phyloP scores from a whole-genome alignment of 805 yeast species.

The Kurtzmaniella fragi region DNA sequence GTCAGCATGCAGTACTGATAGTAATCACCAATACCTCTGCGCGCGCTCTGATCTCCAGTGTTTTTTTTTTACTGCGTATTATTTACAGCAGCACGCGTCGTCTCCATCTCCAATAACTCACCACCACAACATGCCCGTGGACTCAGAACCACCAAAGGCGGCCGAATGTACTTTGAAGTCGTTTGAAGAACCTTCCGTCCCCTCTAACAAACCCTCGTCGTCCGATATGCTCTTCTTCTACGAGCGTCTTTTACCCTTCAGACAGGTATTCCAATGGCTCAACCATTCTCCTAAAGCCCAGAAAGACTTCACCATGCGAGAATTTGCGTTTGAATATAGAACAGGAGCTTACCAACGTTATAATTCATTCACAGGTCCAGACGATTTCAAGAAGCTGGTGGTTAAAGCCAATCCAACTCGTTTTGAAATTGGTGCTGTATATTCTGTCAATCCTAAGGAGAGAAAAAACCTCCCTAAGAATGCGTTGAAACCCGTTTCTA shows the following conservation, averaged over 20 bases:
- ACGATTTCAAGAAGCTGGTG: constrained; percentile 77
- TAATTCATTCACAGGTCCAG: constrained; percentile 61
- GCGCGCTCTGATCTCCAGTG: too few species aligned
- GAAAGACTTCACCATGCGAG: constrained; percentile 79
- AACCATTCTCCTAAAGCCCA: constrained; percentile 77
- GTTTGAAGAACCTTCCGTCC: background rate
- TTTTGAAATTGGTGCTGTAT: constrained; percentile 93
- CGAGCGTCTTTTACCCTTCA: constrained; percentile 68
- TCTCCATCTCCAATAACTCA: too few species aligned
- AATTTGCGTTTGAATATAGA: constrained; percentile 85
- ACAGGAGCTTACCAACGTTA: constrained; percentile 90
- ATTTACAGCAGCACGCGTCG: too few species aligned
- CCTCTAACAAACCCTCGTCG: constrained; percentile 28
- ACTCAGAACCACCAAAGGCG: background rate
- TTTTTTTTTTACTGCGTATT: too few species aligned
- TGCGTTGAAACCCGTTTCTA: constrained; percentile 73
- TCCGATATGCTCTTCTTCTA: constrained; percentile 73
- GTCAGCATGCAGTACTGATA: too few species aligned
- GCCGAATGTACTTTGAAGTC: background rate
- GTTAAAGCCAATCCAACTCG: constrained; percentile 75
- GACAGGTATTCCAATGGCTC: constrained; percentile 80
- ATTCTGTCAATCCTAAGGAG: constrained; percentile 81
- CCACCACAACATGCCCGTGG: too few species aligned
- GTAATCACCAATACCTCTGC: too few species aligned
- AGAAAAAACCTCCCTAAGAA: constrained; percentile 71